Base-by-base conservation (phyloP, 1,139 yeast species). In the Nakaseomyces uthaithaninus region DNA sequence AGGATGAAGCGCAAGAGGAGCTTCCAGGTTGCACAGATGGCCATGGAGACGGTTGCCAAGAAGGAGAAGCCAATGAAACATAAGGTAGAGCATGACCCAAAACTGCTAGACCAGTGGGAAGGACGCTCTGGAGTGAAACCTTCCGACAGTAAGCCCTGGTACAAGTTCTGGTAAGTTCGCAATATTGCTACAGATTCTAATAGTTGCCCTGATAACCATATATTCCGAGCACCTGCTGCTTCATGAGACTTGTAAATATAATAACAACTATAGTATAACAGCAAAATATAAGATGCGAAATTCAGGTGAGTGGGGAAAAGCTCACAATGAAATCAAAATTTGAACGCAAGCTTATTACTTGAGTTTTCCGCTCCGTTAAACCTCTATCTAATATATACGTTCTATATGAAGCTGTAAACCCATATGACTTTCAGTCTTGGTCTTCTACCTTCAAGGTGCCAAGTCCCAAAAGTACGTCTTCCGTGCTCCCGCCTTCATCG, bases 1-100 rank as follows among this genome's bases (percentile, higher is more conserved):
- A 69, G 95, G 45, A 72, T 77, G 39, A 71, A 77, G 42, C 68
- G 94, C 57, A 69, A 81, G 53, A 51, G 52, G 12, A 49, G 57
- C 39, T 53, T 54, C 44, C 55, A 55, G 28, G 51, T 53, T 12
- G 57, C 61, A 1, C 54, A 74, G 47, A 59, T 69, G 52, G 91
- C 91, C 0, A 72, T 73, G 48, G 71, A 71, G 44, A 55, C 68
- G 2, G 64, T 64, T 15, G 61, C 60, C 10, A 65, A 60, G 2
- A 74, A 74, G 47, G 68, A 65, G 44, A 73, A 64, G 43, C 66
- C 65, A 16, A 64, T 62, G 66, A 19, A 58, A 42, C 50, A 50
- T 16, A 46, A 53, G 27, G 51, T 50, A 11, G 45, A 42, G n/a
- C 58, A 55, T 33, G 53, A 47, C 16, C 50, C 49, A 14, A 39